Conservation (phyloP, 2,329 filamentous ascomycete genomes). For the Fusarium caatingaense region DNA sequence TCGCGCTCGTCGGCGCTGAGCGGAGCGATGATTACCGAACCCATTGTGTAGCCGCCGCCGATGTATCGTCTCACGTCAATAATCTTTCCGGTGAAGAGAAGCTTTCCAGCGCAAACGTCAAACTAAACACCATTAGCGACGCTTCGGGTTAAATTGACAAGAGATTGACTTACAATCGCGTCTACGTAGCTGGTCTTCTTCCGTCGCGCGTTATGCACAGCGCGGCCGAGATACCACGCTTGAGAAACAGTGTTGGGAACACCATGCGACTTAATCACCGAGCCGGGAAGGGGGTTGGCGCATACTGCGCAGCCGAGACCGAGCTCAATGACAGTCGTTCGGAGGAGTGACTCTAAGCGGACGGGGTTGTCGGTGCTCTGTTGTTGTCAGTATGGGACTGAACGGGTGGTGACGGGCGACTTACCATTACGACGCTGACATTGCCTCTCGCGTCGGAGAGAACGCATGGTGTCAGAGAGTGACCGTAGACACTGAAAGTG, state of each 20-base stretch:
- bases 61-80: conserved; percentile 54
- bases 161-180: conserved; percentile 33
- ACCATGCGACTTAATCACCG: conserved; percentile 49
- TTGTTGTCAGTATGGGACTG: neutral
- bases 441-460: conserved; percentile 54
- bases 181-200: conserved; percentile 43
- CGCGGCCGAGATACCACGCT: conserved; percentile 67
- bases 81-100: conserved; percentile 56
- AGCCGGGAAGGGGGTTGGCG: conserved; percentile 49
- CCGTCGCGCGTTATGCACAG: conserved; percentile 46
- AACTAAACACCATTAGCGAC: conserved; percentile 27
- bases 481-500: conserved; percentile 54
- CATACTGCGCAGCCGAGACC: conserved; percentile 54
- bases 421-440: conserved; percentile 48
- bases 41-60: conserved; percentile 56
- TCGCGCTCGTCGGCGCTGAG: conserved; percentile 49
- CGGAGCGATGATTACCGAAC: conserved; percentile 52
- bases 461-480: conserved; percentile 52
- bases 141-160: no score
- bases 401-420: neutral
- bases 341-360: conserved; percentile 51
- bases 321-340: conserved; percentile 53
- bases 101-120: conserved; percentile 48
- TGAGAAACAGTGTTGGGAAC: conserved; percentile 61
- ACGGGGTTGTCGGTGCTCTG: conserved; percentile 51